Base-by-base conservation (phyloP, 805 yeast species). In the Jamesozyma lodderae region DNA sequence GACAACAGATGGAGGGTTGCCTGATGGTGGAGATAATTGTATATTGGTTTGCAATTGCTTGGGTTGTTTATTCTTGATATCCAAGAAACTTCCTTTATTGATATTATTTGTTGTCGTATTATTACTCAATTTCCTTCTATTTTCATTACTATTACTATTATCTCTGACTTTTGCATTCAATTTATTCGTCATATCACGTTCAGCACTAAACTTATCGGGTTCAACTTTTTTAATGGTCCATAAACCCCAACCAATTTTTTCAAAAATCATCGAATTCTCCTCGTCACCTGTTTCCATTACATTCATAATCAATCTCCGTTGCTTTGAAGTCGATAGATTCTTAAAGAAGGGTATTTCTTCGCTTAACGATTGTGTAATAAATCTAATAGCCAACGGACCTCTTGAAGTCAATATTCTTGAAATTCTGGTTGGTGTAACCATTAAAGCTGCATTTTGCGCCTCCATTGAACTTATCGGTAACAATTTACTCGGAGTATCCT, bases 241-340 rank as follows among this genome's bases (percentile, higher is more conserved):
- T 59, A 88, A 94, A 42, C 97, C 97, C 97, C 97, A 88, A 17
- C 96, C 96, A 23, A 88, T 86, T 63, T 88, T 88, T 53, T 86
- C 94, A 63, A 88, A 88, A 13, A 81, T 74, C 31, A 82, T 79
- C 5, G 63, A 57, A 33, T 64, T 54, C 6, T 57, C 57, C 41
- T 72, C 70, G 40, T 75, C 79, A 8, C 83, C 81, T 46, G 75
- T 72, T 49, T 86, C 95, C 62, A 88, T 72, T 28, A 88, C 92
- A 11, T 87, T 77, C 80, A 88, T 88, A 22, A 88, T 88, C 41
- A 88, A 70, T 42, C 96, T 69, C 54, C 96, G 72, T 62, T 88
- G 96, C 55, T 88, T 88, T 9, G 94, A 83, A 16, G 86, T 68
- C 2, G 94, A 81, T 40, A 88, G 65, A 46, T 75, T 75, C 40